phyloP scores from a whole-genome alignment of 1,139 yeast species.

The Saccharomyces hybrid region DNA sequence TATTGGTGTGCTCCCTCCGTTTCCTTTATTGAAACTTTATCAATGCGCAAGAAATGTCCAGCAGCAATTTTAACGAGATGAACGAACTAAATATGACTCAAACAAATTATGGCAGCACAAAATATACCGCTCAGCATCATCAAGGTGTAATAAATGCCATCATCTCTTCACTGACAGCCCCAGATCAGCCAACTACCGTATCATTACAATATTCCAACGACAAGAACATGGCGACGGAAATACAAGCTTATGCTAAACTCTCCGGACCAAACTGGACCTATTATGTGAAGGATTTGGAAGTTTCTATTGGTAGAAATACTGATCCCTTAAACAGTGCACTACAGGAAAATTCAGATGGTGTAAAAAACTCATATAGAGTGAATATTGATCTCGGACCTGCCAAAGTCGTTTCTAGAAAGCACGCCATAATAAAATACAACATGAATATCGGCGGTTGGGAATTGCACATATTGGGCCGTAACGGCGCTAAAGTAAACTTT shows the following conservation, averaged over 20 bases:
- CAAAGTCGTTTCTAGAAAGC: constrained; percentile 83
- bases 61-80: constrained; percentile 1
- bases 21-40: background rate
- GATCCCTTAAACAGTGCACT: constrained; percentile 35
- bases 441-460: constrained; percentile 74
- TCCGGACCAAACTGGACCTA: constrained; percentile 94
- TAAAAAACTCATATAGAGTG: constrained; percentile 30
- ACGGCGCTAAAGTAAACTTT: constrained; percentile 84
- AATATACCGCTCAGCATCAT: constrained; percentile 16
- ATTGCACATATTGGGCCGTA: constrained; percentile 70
- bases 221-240: constrained; percentile 69
- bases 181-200: constrained; percentile 41
- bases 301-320: constrained; percentile 81
- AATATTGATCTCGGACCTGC: constrained; percentile 95
- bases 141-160: constrained; percentile 41
- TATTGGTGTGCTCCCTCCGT: background rate
- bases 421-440: constrained; percentile 76
- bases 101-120: constrained; percentile 3
- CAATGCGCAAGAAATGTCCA: constrained; percentile 5
- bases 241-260: constrained; percentile 92
- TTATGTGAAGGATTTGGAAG: constrained; percentile 74
- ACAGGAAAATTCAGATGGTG: constrained; percentile 4
- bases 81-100: background rate
- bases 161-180: constrained; percentile 38
- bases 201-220: constrained; percentile 55